A percentile compares a stretch with the other conserved stretches of the same genome.
phyloP scores from a whole-genome alignment of 192 early-diverging fungal species.

The Rhizophagus sp. region DNA sequence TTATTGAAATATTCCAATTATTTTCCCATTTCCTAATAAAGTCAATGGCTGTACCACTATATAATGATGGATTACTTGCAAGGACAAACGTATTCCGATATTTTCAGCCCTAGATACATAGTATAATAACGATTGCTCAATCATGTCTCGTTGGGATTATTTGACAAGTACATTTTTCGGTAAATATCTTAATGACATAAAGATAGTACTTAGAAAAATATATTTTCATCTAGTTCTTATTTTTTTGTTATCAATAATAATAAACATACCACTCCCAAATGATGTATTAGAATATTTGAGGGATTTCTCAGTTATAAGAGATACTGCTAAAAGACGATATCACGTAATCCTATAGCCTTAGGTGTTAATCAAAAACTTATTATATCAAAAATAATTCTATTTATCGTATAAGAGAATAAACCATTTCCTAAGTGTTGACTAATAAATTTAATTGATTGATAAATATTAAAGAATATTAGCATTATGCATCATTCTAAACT shows the following conservation, averaged over 20 bases:
- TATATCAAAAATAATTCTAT: constrained; percentile 76
- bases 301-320: constrained; percentile 73
- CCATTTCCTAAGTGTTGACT: constrained; percentile 57
- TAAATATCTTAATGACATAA: constrained; percentile 52
- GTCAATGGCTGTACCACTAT: constrained; percentile 46
- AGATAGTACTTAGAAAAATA: neutral
- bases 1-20: constrained; percentile 45
- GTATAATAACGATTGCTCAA: constrained; percentile 26
- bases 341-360: constrained; percentile 56
- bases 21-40: constrained; percentile 50
- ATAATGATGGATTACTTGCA: constrained; percentile 49
- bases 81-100: constrained; percentile 63
- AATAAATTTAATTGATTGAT: neutral
- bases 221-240: no score
- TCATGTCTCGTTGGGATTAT: constrained; percentile 49
- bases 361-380: constrained; percentile 57
- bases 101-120: constrained; percentile 35
- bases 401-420: constrained; percentile 65
- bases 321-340: constrained; percentile 69
- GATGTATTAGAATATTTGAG: constrained; percentile 77
- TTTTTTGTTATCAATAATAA: neutral
- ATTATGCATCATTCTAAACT: no score
- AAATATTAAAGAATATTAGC: neutral
- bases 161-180: constrained; percentile 64
- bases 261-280: constrained; percentile 72